Conservation (phyloP, 371 early-diverging fungal genomes). For the Conidiobolus incongruus region DNA sequence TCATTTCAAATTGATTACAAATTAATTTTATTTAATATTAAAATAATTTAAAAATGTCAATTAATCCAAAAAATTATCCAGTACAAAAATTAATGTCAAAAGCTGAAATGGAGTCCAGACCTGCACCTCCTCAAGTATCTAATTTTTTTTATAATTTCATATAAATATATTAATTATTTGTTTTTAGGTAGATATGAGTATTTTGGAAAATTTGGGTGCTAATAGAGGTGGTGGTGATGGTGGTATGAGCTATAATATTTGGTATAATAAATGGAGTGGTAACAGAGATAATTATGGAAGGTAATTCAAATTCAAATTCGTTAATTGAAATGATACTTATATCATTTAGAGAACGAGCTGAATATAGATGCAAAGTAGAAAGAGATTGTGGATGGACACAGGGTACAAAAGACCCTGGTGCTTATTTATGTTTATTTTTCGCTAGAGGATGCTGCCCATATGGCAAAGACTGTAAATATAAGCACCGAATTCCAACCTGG, state of each 20-base stretch:
- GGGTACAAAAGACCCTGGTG: conserved; percentile 29
- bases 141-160: no score
- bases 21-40: no score
- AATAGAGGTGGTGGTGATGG: conserved; percentile 15
- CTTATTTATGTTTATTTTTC: conserved; percentile 62
- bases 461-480: conserved; percentile 37
- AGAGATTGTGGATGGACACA: conserved; percentile 52
- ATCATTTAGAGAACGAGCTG: conserved; percentile 31
- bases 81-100: no score
- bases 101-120: no score
- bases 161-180: no score
- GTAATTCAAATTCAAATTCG: background rate
- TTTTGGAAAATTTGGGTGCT: conserved; percentile 7
- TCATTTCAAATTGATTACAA: no score
- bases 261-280: conserved; percentile 45
- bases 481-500: conserved; percentile 48
- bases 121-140: no score
- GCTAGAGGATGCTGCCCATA: conserved; percentile 59
- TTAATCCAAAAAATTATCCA: no score
- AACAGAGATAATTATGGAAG: conserved; percentile 9
- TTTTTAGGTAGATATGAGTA: no score
- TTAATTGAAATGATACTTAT: no score
- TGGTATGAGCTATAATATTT: conserved; percentile 48
- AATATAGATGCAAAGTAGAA: conserved; percentile 31
- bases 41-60: no score